Percentiles rank a stretch among this genome's conserved stretches.
These are phyloP conservation scores for Solioccasus polychromus DNA, from an alignment of 768 basidiomycete species.

Conservation along the genomic window DNA sequence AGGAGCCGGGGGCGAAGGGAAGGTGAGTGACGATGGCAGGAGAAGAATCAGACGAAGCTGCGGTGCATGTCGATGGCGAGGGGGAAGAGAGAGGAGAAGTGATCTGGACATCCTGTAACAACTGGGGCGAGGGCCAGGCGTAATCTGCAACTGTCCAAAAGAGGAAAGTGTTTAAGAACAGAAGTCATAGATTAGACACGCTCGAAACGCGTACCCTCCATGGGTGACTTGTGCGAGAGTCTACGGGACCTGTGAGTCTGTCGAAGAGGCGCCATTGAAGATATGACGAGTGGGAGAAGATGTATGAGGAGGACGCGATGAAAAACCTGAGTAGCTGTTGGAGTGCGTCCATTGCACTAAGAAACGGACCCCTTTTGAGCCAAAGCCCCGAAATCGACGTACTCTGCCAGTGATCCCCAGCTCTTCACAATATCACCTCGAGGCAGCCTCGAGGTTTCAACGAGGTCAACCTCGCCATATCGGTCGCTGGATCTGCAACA, in stretches of 20 bases:
- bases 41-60: slow-evolving; percentile 14
- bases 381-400: slow-evolving; percentile 17
- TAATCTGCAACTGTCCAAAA: slow-evolving; percentile 33
- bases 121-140: slow-evolving; percentile 26
- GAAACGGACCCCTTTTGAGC: slow-evolving; percentile 29
- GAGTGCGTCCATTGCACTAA: slow-evolving; percentile 7
- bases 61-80: slow-evolving; percentile 18
- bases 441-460: slow-evolving; percentile 35
- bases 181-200: slow-evolving; percentile 20
- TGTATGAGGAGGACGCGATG: slow-evolving; percentile 1
- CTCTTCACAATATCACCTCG: slow-evolving; percentile 40
- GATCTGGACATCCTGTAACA: slow-evolving; percentile 16
- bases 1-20: slow-evolving; percentile 31
- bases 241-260: slow-evolving; percentile 43
- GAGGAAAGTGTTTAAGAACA: slow-evolving; percentile 34
- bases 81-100: slow-evolving; percentile 11
- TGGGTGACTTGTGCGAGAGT: slow-evolving; percentile 39
- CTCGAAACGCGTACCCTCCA: slow-evolving; percentile 29
- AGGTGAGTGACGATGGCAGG: slow-evolving; percentile 24
- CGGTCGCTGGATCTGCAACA: slow-evolving; percentile 27
- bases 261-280: slow-evolving; percentile 32
- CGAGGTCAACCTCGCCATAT: slow-evolving; percentile 25
- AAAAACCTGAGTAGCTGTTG: neutral
- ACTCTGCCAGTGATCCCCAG: slow-evolving; percentile 19
- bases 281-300: too few relatives aligned